Conservation (phyloP, 192 early-diverging fungal species). For the Umbelopsis sp. region DNA sequence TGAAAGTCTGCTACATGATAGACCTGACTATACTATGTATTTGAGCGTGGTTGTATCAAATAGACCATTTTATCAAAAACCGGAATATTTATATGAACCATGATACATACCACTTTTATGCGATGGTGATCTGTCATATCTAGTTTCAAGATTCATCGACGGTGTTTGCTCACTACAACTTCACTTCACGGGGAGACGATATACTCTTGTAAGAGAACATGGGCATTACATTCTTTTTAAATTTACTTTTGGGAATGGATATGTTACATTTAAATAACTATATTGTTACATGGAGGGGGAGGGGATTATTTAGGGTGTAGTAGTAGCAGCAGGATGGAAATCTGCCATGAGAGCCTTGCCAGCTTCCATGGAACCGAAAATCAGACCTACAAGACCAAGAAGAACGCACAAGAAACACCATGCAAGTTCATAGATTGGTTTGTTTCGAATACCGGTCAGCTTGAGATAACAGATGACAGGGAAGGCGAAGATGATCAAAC, state of each 20-base stretch:
- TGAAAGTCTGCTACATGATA: too few relatives aligned
- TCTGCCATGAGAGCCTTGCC: constrained; percentile 45
- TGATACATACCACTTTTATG: too few relatives aligned
- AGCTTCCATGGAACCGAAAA: constrained; percentile 68
- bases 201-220: too few relatives aligned
- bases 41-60: too few relatives aligned
- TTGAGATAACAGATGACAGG: constrained; percentile 79
- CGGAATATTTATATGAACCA: too few relatives aligned
- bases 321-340: constrained; percentile 28
- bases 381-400: constrained; percentile 62
- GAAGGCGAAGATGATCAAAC: constrained; percentile 81
- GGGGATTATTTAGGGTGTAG: background rate
- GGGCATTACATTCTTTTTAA: background rate
- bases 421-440: constrained; percentile 45
- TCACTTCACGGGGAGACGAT: too few relatives aligned
- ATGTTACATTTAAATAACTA: constrained; percentile 2
- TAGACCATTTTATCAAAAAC: too few relatives aligned
- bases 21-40: too few relatives aligned
- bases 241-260: background rate
- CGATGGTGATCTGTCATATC: too few relatives aligned
- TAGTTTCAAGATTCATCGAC: too few relatives aligned
- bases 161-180: too few relatives aligned
- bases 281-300: background rate
- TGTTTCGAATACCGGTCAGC: constrained; percentile 57
- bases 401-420: constrained; percentile 56